Conservation (phyloP, 2,329 filamentous ascomycete genomes). For the Cryphonectria carpinicola region DNA sequence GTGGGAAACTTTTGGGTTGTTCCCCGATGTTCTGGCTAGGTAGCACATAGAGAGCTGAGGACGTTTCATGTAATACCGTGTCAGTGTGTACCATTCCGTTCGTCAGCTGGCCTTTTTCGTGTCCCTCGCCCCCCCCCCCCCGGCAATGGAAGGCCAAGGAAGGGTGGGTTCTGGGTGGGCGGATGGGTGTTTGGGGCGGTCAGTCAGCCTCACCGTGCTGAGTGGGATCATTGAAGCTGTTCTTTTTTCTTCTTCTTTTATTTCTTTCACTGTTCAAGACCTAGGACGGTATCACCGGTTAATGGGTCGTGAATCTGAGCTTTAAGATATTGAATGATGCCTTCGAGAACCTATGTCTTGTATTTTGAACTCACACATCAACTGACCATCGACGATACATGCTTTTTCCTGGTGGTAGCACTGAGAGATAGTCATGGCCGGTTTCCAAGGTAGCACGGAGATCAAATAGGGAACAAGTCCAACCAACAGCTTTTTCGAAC, state of each 20-base stretch:
- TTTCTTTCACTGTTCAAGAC: not conserved
- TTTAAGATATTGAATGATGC: not conserved
- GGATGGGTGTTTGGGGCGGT: not conserved
- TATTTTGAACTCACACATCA: not conserved
- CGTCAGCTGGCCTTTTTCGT: not conserved
- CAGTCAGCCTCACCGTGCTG: not conserved
- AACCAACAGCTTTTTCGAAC: not conserved
- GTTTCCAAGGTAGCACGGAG: not conserved
- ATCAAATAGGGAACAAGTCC: not conserved
- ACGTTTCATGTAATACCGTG: not conserved
- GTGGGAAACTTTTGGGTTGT: not conserved
- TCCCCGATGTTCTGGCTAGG: too few relatives aligned
- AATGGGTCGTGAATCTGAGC: too few relatives aligned
- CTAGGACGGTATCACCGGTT: not conserved
- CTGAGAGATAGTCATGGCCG: not conserved
- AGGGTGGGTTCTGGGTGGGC: not conserved
- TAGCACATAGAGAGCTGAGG: not conserved
- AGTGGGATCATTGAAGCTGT: not conserved
- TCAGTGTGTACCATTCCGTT: not conserved
- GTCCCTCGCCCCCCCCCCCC: too few relatives aligned
- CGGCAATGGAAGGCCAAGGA: too few relatives aligned
- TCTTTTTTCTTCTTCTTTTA: too few relatives aligned
- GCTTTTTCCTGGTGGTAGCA: not conserved
- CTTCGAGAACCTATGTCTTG: not conserved
- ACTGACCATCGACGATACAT: not conserved